Percentiles rank a stretch among this genome's conserved stretches.
phyloP scores from a whole-genome alignment of 228 moss, liverwort and hornwort genomes.

The Sphagnum magellanicum region DNA sequence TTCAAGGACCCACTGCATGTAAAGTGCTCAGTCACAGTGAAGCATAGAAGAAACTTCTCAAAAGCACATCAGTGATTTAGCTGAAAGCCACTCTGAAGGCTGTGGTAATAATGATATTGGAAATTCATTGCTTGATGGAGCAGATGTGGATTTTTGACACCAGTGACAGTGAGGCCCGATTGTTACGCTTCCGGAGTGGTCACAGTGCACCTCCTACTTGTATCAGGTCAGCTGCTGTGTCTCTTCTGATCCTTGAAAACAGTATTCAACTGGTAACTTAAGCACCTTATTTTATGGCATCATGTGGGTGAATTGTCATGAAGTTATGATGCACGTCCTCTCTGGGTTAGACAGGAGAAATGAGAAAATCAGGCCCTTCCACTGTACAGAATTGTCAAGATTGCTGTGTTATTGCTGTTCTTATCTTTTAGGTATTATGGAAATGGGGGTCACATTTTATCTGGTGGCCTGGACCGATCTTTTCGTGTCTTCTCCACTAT shows the following conservation, averaged over 20 bases:
- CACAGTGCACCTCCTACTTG: slow-evolving; percentile 93
- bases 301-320: background rate
- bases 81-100: too few species aligned
- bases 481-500: slow-evolving; percentile 89
- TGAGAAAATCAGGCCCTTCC: background rate
- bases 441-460: slow-evolving; percentile 70
- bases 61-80: too few species aligned
- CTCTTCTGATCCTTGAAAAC: background rate
- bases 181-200: slow-evolving; percentile 79
- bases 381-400: background rate
- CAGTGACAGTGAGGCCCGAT: slow-evolving; percentile 77
- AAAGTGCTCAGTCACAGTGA: too few species aligned
- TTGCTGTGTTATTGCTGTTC: background rate
- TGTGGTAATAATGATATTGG: background rate
- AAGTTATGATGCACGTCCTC: background rate
- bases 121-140: background rate
- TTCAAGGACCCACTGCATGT: too few species aligned
- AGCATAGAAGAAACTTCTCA: too few species aligned
- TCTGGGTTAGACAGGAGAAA: too few species aligned
- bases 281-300: background rate
- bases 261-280: too few species aligned
- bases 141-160: slow-evolving; percentile 99
- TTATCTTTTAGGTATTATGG: slow-evolving; percentile 58
- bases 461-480: slow-evolving; percentile 82
- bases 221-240: slow-evolving; percentile 22